Conservation (phyloP, 2,329 filamentous ascomycete species). For the Calonectria pseudoturangicola region DNA sequence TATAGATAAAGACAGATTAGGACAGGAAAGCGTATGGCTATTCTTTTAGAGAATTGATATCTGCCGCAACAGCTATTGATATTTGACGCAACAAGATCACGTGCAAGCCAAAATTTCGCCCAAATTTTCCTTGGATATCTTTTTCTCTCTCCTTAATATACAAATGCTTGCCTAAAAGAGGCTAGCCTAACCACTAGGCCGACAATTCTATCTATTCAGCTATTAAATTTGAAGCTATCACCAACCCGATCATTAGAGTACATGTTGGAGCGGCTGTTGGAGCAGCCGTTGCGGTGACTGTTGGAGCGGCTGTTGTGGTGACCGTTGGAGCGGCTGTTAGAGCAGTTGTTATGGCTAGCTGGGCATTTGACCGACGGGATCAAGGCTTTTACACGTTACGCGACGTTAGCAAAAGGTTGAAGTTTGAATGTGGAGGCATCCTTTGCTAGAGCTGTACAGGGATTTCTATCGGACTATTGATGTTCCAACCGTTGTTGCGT, state of each 20-base stretch:
- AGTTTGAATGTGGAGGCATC: background rate
- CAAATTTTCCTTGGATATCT: background rate
- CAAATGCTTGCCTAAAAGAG: background rate
- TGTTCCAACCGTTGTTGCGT: background rate
- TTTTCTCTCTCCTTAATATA: background rate
- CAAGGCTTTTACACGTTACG: background rate
- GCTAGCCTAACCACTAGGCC: background rate
- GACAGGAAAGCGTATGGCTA: too few species aligned
- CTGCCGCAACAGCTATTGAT: background rate
- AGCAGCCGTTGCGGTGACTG: background rate
- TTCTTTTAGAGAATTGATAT: background rate
- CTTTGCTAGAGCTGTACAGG: background rate
- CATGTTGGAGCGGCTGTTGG: background rate
- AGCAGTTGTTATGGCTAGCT: background rate
- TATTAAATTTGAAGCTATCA: background rate
- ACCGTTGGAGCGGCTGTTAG: background rate
- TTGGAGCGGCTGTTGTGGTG: background rate
- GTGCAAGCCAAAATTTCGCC: background rate
- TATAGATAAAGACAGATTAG: too few species aligned
- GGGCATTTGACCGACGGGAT: background rate
- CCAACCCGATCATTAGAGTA: background rate
- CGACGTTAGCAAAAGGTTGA: background rate
- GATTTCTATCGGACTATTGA: constrained; percentile 2
- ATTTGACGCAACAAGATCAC: background rate
- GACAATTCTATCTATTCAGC: background rate